Evolutionary conservation across 257 asterid genomes (phyloP).

Genomic region (Eucommia ulmoides): DNA sequence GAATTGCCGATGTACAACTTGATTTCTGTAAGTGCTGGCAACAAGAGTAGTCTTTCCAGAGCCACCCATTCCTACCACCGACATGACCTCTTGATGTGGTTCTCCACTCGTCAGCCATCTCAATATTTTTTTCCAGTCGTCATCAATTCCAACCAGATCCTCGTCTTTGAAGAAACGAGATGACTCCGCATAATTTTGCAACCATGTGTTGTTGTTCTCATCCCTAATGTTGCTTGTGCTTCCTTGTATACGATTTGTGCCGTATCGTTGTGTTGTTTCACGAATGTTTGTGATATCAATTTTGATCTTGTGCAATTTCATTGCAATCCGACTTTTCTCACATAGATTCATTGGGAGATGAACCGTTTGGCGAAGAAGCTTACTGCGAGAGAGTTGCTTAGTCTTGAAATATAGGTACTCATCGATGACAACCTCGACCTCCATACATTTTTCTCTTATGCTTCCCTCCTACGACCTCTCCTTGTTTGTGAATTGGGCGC

Average conservation of each 20-base stretch:
- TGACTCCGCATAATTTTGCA: constrained; percentile 9
- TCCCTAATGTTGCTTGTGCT: background rate
- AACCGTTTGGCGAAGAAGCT: background rate
- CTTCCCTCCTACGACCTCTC: no score
- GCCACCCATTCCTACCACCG: constrained; percentile 14
- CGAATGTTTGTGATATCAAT: constrained; percentile 8
- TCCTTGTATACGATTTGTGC: background rate
- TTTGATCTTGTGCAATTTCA: constrained; percentile 11
- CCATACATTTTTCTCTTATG: no score
- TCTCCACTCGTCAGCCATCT: constrained; percentile 7
- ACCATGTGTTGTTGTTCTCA: background rate
- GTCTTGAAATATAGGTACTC: no score
- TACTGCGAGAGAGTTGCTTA: no score
- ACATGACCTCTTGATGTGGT: background rate
- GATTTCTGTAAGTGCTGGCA: constrained; percentile 13
- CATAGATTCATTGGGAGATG: constrained; percentile 8
- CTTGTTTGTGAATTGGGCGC: no score
- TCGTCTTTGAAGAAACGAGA: constrained; percentile 3
- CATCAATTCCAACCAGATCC: constrained; percentile 9
- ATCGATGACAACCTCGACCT: no score
- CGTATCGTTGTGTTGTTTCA: constrained; percentile 6
- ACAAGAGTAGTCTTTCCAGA: constrained; percentile 18
- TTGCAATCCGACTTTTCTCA: constrained; percentile 4
- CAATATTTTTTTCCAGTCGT: background rate
- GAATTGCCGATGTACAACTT: constrained; percentile 6